These are phyloP conservation scores for Saccharomyces hybrid DNA, from an alignment of 1,139 yeast species.

Conservation along the genomic window DNA sequence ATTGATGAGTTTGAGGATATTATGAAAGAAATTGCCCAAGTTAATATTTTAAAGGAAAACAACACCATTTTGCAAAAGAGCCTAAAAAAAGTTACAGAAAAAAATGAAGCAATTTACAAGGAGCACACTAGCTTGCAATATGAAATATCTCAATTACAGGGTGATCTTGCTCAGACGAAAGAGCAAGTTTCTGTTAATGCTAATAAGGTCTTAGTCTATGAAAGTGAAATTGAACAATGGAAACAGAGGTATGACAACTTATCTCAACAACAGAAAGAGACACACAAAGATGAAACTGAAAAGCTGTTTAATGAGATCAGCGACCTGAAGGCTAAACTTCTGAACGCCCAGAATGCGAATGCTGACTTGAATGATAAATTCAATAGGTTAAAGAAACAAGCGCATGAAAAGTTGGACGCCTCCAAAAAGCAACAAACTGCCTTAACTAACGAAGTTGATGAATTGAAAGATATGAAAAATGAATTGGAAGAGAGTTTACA, in stretches of 20 bases:
- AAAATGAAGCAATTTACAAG: conserved; percentile 29
- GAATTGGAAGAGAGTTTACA: conserved; percentile 9
- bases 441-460: conserved; percentile 4
- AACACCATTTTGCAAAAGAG: conserved; percentile 61
- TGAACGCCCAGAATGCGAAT: conserved; percentile 22
- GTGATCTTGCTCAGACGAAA: conserved; percentile 12
- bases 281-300: conserved; percentile 41
- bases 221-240: conserved; percentile 46
- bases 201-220: conserved; percentile 29
- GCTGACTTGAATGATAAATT: conserved; percentile 25
- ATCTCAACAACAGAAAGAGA: conserved; percentile 40
- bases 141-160: conserved; percentile 30
- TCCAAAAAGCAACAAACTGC: conserved; percentile 26
- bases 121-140: conserved; percentile 32
- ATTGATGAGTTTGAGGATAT: conserved; percentile 47
- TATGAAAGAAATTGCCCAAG: conserved; percentile 54
- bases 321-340: conserved; percentile 17
- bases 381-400: conserved; percentile 24
- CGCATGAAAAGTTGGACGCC: conserved; percentile 33
- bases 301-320: conserved; percentile 31
- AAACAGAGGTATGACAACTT: conserved; percentile 43
- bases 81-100: conserved; percentile 21
- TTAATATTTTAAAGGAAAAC: conserved; percentile 67
- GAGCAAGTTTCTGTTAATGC: neutral
- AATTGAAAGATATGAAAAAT: conserved; percentile 11